Base-by-base conservation (phyloP, 768 basidiomycete species). In the Phlegmacium glaucopus region DNA sequence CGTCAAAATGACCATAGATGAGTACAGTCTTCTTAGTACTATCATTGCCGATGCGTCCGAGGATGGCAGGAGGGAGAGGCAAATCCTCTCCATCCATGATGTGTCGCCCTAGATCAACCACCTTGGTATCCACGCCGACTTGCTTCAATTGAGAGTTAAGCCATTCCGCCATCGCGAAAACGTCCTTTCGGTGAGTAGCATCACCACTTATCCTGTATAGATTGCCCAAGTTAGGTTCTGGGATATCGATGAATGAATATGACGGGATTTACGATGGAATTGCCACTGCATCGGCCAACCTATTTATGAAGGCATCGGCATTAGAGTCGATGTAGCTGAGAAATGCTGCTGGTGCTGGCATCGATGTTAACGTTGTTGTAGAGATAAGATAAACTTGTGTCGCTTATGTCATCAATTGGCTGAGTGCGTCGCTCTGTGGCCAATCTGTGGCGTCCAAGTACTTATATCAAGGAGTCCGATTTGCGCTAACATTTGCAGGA, bases 1-100 rank as follows among this genome's bases (percentile, higher is more conserved):
- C 94, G 61, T 96, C 94, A 60, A 91, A 95, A 65, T 97, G 94
- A 2, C 92, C 94, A 61, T 97, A 97, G 27, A 97, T 69, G 25
- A 95, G 77, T 28, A 97, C 82, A 0, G 94, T 98, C 79, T 90
- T 94, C 82, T 97, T 97, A 60, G 72, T 80, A 11, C 82, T 82
- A 66, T 96, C 91, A 30, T 82, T 74, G 3, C 95, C 95, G 52
- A 93, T 73, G 54, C 73, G 74, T 0, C 88, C 94, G 32, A 97
- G 75, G 61, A 96, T 80, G 5, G 82, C 88, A 2, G 91, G 91
- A 0, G 94, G 94, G 4, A 96, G 75, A 40, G 76, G 67, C 10
- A 95, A 64, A 37, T 76, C 78, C 61, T 91, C 71, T 5, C 86
- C 93, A 46, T 76, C 75, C 66, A 76, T 68, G 13, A 59, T 65